A percentile compares a stretch with the other conserved stretches of the same genome.
These are phyloP conservation scores for Musa beccarii DNA, from an alignment of 176 grass and related monocot genomes.

Conservation along the genomic window DNA sequence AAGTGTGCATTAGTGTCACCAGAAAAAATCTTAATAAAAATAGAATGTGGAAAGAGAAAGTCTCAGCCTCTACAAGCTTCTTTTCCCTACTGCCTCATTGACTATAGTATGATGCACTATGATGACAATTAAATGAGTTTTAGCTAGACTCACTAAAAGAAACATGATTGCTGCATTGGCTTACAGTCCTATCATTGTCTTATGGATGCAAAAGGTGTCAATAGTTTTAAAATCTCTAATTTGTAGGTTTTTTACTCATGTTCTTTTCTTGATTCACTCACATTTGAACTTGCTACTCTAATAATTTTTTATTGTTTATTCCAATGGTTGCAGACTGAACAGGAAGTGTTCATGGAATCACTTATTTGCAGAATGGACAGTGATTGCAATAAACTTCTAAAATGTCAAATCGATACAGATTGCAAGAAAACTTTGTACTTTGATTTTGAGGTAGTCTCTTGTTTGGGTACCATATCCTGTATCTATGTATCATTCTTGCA, in stretches of 20 bases:
- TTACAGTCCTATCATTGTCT: neutral
- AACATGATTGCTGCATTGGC: neutral
- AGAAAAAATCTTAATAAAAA: too few species aligned
- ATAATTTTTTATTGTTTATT: slow-evolving; percentile 10
- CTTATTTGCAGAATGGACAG: slow-evolving; percentile 86
- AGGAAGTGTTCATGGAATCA: slow-evolving; percentile 92
- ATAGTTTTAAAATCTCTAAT: neutral
- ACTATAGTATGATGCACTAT: too few species aligned
- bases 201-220: neutral
- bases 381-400: slow-evolving; percentile 76
- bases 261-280: slow-evolving; percentile 12
- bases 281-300: neutral
- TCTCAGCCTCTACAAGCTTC: too few species aligned
- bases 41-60: too few species aligned
- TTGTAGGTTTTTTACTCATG: neutral
- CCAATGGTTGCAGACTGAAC: slow-evolving; percentile 42
- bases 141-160: neutral
- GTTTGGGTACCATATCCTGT: slow-evolving; percentile 3
- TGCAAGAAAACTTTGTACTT: slow-evolving; percentile 80
- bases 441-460: slow-evolving; percentile 56
- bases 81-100: too few species aligned
- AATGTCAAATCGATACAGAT: slow-evolving; percentile 82
- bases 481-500: neutral
- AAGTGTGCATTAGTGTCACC: too few species aligned
- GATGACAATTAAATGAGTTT: neutral